Conservation (phyloP, 495 filamentous ascomycete species). For the Bacidia gigantensis region DNA sequence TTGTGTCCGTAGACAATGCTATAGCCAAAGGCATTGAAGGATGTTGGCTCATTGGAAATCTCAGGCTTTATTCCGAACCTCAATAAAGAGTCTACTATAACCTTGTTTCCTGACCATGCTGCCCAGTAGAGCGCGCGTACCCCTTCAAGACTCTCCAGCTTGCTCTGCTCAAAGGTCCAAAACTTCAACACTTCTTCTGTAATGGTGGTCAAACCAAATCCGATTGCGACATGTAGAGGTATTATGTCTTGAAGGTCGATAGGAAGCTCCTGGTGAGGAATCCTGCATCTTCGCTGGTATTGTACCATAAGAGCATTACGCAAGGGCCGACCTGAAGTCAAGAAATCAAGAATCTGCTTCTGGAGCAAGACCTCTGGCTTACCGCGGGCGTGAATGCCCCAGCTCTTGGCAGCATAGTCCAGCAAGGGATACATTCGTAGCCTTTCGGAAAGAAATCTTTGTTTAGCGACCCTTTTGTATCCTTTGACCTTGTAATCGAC, state of each 20-base stretch:
- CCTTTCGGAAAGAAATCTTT: slow-evolving; percentile 4
- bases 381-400: slow-evolving; percentile 2
- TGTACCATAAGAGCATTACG: slow-evolving; percentile 1
- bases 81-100: background rate
- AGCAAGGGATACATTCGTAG: slow-evolving; percentile 2
- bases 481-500: background rate
- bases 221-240: background rate
- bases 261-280: background rate
- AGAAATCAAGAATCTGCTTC: background rate
- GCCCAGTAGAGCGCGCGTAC: background rate
- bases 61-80: background rate
- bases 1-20: background rate
- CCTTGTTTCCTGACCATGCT: background rate
- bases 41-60: background rate
- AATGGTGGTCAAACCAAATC: background rate
- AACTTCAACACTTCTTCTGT: background rate
- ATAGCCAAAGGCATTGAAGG: background rate
- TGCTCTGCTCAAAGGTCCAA: background rate
- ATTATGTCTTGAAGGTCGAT: background rate
- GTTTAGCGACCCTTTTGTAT: background rate
- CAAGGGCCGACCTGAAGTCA: background rate
- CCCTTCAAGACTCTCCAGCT: background rate
- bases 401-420: slow-evolving; percentile 1
- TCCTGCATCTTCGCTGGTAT: background rate
- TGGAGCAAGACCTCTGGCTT: background rate